phyloP scores from a whole-genome alignment of 805 yeast genomes.

The Priceomyces haplophilus region DNA sequence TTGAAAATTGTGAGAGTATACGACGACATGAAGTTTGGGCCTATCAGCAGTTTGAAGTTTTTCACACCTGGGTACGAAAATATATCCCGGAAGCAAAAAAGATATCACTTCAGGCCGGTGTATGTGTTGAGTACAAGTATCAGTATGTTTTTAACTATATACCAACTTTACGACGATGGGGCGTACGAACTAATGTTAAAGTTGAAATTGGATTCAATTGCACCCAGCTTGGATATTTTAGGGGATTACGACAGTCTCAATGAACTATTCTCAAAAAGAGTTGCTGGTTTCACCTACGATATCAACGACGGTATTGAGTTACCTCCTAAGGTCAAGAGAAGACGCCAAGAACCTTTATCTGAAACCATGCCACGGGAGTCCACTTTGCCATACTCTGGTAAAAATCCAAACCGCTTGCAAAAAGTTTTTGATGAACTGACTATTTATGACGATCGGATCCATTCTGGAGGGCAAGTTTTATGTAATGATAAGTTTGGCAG shows the following conservation, averaged over 20 bases:
- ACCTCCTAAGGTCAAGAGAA: neutral
- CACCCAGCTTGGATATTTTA: conserved; percentile 7
- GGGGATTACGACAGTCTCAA: conserved; percentile 2
- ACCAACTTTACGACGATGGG: conserved; percentile 20
- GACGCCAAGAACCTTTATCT: neutral
- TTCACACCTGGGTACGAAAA: conserved; percentile 8
- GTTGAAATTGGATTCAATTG: conserved; percentile 12
- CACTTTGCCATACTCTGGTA: neutral
- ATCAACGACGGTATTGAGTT: neutral
- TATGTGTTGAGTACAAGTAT: conserved; percentile 21
- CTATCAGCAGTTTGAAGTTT: conserved; percentile 15
- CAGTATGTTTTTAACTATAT: conserved; percentile 20
- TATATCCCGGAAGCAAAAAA: conserved; percentile 3
- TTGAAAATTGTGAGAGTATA: conserved; percentile 15
- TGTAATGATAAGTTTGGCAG: neutral
- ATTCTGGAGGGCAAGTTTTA: neutral
- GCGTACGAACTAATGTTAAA: conserved; percentile 14
- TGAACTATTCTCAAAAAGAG: conserved; percentile 5
- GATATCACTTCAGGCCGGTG: conserved; percentile 20
- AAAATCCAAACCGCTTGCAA: neutral
- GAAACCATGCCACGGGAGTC: neutral
- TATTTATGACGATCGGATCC: neutral
- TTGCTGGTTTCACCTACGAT: neutral
- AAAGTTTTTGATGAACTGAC: neutral
- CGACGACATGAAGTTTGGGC: conserved; percentile 24